phyloP scores from a whole-genome alignment of 306 rosid species.

The Echinosophora koreensis region DNA sequence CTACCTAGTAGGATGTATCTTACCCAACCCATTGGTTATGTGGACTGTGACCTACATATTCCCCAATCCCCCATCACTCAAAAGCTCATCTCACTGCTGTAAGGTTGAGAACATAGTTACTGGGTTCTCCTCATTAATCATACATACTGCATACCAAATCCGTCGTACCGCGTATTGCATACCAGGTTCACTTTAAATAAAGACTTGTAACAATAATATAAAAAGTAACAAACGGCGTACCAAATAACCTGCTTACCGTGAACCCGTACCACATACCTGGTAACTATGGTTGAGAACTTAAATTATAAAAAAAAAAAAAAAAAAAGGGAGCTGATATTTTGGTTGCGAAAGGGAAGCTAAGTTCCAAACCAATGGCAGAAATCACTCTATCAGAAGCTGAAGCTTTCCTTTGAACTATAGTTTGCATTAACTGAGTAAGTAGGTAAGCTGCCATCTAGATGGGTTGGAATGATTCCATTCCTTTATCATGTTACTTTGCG shows the following conservation, averaged over 20 bases:
- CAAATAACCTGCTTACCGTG: too few species aligned
- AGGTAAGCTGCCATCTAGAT: constrained; percentile 46
- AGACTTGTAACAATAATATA: too few species aligned
- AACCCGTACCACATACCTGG: too few species aligned
- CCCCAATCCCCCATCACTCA: constrained; percentile 43
- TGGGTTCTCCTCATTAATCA: too few species aligned
- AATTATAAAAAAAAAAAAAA: too few species aligned
- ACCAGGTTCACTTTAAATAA: too few species aligned
- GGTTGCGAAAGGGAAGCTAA: constrained; percentile 16
- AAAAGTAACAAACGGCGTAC: too few species aligned
- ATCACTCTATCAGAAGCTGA: constrained; percentile 37
- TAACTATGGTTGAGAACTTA: not conserved
- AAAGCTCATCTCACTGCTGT: constrained; percentile 20
- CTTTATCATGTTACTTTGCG: constrained; percentile 33
- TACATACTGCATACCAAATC: too few species aligned
- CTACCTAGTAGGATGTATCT: constrained; percentile 48
- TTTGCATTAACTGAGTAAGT: constrained; percentile 39
- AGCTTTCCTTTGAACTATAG: constrained; percentile 45
- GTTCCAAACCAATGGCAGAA: constrained; percentile 29
- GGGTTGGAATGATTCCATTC: constrained; percentile 36
- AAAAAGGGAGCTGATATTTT: not conserved
- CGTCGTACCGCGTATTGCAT: too few species aligned
- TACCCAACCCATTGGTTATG: constrained; percentile 43
- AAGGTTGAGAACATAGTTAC: not conserved
- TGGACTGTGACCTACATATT: constrained; percentile 49